These are phyloP conservation scores for Boletus eberwhitei DNA, from an alignment of 768 basidiomycete species.

Conservation along the genomic window DNA sequence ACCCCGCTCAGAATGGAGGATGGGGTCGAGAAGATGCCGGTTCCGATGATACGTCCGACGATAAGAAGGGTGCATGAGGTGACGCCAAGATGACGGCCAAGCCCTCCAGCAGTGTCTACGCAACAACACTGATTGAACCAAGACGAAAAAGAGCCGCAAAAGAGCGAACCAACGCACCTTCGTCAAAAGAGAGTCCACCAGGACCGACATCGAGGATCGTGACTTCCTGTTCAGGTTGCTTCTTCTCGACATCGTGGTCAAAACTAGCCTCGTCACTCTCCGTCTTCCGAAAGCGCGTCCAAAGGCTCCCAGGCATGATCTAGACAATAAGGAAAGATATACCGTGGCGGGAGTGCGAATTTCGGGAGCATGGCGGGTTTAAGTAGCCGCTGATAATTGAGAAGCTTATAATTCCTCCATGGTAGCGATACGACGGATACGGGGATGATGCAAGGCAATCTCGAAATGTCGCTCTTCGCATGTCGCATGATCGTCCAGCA, in stretches of 20 bases:
- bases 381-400: no score
- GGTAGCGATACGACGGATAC: not conserved
- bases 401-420: no score
- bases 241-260: not conserved
- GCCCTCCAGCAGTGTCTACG: constrained; percentile 48
- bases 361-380: not conserved
- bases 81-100: constrained; percentile 54
- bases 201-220: constrained; percentile 27
- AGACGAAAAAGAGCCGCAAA: not conserved
- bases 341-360: not conserved
- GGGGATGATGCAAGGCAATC: no score
- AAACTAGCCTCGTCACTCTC: not conserved
- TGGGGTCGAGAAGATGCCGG: constrained; percentile 59
- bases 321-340: no score
- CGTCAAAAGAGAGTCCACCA: constrained; percentile 46
- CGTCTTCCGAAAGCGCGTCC: constrained; percentile 1
- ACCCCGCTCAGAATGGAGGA: constrained; percentile 54
- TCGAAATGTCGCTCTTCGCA: no score
- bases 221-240: not conserved
- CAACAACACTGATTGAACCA: not conserved
- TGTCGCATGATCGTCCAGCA: no score
- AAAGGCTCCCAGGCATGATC: constrained; percentile 9
- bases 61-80: constrained; percentile 54
- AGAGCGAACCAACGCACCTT: constrained; percentile 31
- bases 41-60: constrained; percentile 55